A percentile compares a stretch with the other conserved stretches of the same genome.
These are phyloP conservation scores for Lactuca saligna DNA, from an alignment of 129 eudicot species.

Conservation along the genomic window DNA sequence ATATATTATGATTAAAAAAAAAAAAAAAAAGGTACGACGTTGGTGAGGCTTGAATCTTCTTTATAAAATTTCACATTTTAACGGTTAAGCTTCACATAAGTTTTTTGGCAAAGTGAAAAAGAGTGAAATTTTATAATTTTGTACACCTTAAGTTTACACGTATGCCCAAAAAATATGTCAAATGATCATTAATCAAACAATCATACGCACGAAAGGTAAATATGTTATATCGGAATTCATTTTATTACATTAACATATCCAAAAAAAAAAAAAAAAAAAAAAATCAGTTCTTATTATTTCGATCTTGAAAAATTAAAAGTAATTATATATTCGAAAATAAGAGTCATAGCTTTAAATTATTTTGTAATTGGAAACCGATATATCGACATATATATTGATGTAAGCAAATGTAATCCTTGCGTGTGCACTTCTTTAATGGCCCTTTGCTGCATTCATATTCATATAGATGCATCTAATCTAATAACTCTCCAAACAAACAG, in stretches of 20 bases:
- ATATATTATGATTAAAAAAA: too few species aligned
- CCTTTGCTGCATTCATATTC: slow-evolving; percentile 29
- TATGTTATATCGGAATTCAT: neutral
- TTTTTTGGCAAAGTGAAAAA: too few species aligned
- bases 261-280: too few species aligned
- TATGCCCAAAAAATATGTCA: neutral
- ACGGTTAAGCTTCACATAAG: too few species aligned
- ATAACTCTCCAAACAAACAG: slow-evolving; percentile 32
- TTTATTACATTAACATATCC: neutral
- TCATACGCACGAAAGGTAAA: too few species aligned
- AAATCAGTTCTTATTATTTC: too few species aligned
- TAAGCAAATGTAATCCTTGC: slow-evolving; percentile 28
- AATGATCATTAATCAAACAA: too few species aligned
- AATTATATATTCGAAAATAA: neutral
- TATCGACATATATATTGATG: neutral
- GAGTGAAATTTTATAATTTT: too few species aligned
- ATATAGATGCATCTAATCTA: neutral
- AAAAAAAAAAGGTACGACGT: too few species aligned
- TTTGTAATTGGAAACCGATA: neutral
- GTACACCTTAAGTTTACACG: neutral
- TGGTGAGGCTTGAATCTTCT: too few species aligned
- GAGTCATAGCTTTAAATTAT: too few species aligned
- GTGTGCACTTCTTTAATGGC: slow-evolving; percentile 29
- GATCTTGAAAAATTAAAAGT: neutral
- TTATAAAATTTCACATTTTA: too few species aligned